A percentile compares a stretch with the other conserved stretches of the same genome.
These are phyloP conservation scores for Adenanthera pavonina DNA, from an alignment of 306 rosid genomes.

Conservation along the genomic window DNA sequence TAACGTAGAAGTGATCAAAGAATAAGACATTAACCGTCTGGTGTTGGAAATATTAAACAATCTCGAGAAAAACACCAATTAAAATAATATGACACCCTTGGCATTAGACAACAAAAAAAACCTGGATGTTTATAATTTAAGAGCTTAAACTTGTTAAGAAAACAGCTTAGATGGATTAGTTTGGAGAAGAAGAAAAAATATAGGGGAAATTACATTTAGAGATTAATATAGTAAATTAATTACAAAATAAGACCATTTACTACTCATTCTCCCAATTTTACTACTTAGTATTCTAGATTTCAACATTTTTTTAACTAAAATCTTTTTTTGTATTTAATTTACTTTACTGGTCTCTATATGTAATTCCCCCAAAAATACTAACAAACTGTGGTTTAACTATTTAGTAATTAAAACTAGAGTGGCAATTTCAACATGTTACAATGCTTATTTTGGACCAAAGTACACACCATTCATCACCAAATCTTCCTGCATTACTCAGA, in stretches of 20 bases:
- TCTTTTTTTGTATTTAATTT: no score
- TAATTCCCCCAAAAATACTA: neutral
- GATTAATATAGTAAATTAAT: no score
- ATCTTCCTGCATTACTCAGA: conserved; percentile 9
- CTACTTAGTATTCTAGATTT: no score
- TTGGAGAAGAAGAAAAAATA: neutral
- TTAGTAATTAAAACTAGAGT: conserved; percentile 10
- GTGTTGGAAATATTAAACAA: neutral
- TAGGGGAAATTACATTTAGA: no score
- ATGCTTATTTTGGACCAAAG: conserved; percentile 39
- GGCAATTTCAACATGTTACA: conserved; percentile 32
- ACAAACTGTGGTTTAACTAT: conserved; percentile 6
- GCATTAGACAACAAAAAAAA: conserved; percentile 18
- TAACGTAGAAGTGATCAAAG: neutral
- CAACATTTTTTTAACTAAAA: no score
- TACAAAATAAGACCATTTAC: no score
- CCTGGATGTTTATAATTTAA: conserved; percentile 36
- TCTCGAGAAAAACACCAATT: conserved; percentile 33
- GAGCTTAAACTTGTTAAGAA: conserved; percentile 32
- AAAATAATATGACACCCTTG: conserved; percentile 25
- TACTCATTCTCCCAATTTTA: no score
- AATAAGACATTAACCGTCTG: neutral
- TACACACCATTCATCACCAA: conserved; percentile 17
- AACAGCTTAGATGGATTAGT: conserved; percentile 11
- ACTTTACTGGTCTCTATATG: no score